Evolutionary conservation across 148 eudicot species (phyloP), one percentile per base, ranked within the genome.

Genomic region (Rhododendron vialii): DNA sequence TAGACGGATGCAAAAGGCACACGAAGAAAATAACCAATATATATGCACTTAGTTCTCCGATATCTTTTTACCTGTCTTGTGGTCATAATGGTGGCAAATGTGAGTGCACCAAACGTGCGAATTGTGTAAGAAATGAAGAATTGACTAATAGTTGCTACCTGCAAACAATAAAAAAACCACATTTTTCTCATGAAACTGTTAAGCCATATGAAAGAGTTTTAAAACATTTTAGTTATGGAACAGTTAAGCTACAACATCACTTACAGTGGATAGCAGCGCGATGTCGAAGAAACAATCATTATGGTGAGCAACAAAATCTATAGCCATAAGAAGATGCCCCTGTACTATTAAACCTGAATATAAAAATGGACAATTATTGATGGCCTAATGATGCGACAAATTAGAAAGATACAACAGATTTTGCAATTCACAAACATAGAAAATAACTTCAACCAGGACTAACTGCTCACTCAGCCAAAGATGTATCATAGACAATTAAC

Each of bases 51-150:
- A 36, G 79, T 36, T 75, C 45, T 36, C 36, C 11, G 5, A 61
- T 1, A 38, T 82, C 26, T 5, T 36, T 59, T 83, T 88, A 97
- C 99, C 98, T 97, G 99, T 94, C 99, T 89, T 77, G 99, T 97
- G 63, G 98, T 97, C 99, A 97, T 97, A 84, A 97, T 92, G 85
- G 98, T 93, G 78, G 98, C 99, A 90, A 95, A 97, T 63, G 98
- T 91, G 55, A 97, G 96, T 78, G 99, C 99, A 78, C 99, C 99
- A 85, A 95, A 97, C 43, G 95, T 95, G 61, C 98, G 93, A 84
- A 97, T 97, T 12, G 99, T 97, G 87, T 97, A 97, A 78, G 98
- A 97, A 86, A 95, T 97, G 91, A 97, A 97, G 87, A 97, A 97
- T 85, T 97, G 99, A 88, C 99, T 94, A 84, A 90, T 89, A 53